Percentiles rank a stretch among this genome's conserved stretches.
phyloP scores from a whole-genome alignment of 768 basidiomycete species.

The Mycena crocata region DNA sequence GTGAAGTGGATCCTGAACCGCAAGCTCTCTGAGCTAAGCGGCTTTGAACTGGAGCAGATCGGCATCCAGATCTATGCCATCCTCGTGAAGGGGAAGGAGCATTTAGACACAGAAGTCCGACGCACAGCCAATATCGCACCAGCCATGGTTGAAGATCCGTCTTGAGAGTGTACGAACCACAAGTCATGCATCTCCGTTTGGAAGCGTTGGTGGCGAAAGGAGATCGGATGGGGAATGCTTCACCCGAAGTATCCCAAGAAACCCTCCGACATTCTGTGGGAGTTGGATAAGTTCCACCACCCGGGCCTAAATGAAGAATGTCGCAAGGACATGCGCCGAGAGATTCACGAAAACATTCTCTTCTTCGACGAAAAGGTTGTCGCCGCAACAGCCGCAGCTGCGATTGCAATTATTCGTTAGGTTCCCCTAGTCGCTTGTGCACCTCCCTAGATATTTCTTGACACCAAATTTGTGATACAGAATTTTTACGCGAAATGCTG shows the following conservation, averaged over 20 bases:
- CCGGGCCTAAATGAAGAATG: neutral
- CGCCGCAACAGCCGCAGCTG: neutral
- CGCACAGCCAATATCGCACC: neutral
- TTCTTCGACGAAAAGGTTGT: constrained; percentile 2
- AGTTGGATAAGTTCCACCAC: neutral
- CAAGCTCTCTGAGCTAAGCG: neutral
- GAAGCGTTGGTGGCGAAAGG: neutral
- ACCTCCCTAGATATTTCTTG: too few species aligned
- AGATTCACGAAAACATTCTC: neutral
- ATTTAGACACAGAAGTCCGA: neutral
- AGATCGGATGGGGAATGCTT: neutral
- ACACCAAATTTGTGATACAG: too few species aligned
- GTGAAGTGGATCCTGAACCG: neutral
- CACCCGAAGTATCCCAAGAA: constrained; percentile 1
- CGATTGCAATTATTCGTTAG: too few species aligned
- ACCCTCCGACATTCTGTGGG: neutral
- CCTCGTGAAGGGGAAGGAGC: constrained; percentile 4
- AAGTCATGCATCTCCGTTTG: neutral
- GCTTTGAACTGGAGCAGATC: neutral
- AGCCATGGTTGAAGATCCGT: neutral
- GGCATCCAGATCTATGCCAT: neutral
- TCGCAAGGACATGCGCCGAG: neutral
- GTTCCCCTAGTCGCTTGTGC: too few species aligned
- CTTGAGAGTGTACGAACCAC: constrained; percentile 3
- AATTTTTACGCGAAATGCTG: too few species aligned